A percentile compares a stretch with the other conserved stretches of the same genome.
phyloP scores from a whole-genome alignment of 257 asterid genomes.

The Knoxia roxburghii region DNA sequence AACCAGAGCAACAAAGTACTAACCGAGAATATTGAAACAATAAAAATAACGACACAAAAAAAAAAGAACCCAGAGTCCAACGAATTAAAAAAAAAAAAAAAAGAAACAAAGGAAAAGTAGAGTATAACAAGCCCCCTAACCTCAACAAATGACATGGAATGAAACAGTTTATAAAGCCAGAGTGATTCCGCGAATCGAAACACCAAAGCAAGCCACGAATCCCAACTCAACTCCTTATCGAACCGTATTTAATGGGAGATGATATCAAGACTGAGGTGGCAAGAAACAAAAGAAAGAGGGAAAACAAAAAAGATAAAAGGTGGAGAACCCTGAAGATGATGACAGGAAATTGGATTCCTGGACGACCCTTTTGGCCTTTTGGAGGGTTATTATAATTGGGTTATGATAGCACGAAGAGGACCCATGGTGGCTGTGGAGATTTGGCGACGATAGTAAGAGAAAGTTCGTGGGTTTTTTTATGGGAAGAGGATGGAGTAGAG shows the following conservation, averaged over 20 bases:
- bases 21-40: not conserved
- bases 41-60: too few species aligned
- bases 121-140: constrained; percentile 27
- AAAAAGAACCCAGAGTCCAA: too few species aligned
- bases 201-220: constrained; percentile 15
- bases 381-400: not conserved
- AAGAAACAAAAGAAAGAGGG: not conserved
- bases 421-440: too few species aligned
- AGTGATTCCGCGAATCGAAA: not conserved
- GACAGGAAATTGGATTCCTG: not conserved
- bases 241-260: not conserved
- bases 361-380: not conserved
- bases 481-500: not conserved
- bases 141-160: constrained; percentile 63
- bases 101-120: constrained; percentile 4
- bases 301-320: not conserved
- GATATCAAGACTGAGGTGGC: not conserved
- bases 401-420: not conserved
- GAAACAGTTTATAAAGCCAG: not conserved
- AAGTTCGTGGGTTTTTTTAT: not conserved
- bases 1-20: not conserved
- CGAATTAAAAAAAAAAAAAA: too few species aligned
- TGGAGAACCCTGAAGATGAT: not conserved
- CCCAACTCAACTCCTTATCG: constrained; percentile 3
- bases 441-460: not conserved